These are phyloP conservation scores for Corymbia citriodora DNA, from an alignment of 441 rosid species.

Conservation along the genomic window DNA sequence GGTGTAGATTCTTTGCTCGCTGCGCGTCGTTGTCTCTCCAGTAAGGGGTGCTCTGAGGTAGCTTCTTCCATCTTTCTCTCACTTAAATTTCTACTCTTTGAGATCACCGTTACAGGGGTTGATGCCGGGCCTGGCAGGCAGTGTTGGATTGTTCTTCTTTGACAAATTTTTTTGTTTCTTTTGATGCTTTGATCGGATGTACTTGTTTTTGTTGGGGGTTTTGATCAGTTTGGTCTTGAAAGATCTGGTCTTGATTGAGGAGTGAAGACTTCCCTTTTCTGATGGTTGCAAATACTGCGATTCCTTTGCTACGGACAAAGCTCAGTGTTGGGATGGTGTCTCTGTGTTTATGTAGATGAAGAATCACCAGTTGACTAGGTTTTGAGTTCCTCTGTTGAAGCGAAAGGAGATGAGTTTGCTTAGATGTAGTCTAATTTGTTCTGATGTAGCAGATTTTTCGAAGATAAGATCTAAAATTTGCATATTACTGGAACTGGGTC, in stretches of 20 bases:
- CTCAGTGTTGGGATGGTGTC: neutral
- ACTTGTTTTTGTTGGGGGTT: neutral
- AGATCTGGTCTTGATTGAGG: neutral
- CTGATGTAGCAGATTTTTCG: neutral
- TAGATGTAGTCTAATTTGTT: neutral
- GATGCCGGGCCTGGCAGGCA: neutral
- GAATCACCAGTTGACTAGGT: neutral
- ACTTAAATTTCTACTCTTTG: neutral
- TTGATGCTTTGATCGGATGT: neutral
- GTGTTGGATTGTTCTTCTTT: neutral
- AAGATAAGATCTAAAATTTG: neutral
- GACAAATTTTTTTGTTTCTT: neutral
- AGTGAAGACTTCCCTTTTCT: neutral
- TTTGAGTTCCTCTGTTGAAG: neutral
- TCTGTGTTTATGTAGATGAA: neutral
- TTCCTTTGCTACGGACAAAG: neutral
- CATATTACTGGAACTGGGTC: neutral
- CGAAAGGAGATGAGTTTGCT: neutral
- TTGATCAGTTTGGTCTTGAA: neutral
- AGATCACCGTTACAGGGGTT: neutral
- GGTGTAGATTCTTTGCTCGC: neutral
- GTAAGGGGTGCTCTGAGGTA: neutral
- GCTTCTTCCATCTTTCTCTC: neutral
- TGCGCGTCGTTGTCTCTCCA: neutral
- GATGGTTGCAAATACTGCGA: neutral